Percentiles rank a stretch among this genome's conserved stretches.
These are phyloP conservation scores for Volvox reticuliferus DNA, from an alignment of 139 green algal genomes.

Conservation along the genomic window DNA sequence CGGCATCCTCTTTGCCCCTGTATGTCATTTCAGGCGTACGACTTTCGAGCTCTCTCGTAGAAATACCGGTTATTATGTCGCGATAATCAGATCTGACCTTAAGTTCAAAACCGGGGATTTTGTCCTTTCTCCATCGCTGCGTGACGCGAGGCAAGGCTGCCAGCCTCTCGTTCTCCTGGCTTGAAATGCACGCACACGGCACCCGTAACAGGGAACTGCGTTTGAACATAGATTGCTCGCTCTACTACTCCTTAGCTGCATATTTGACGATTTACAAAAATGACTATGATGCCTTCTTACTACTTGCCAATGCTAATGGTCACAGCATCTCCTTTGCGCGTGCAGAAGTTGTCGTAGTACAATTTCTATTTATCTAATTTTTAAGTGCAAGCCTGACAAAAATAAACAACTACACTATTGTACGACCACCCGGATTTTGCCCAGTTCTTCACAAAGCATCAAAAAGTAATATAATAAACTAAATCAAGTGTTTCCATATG, in stretches of 20 bases:
- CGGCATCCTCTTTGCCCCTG: conserved; percentile 45
- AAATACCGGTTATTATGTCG: background rate
- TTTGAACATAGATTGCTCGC: background rate
- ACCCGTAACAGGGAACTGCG: background rate
- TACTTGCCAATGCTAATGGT: background rate
- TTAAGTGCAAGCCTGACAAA: too few relatives aligned
- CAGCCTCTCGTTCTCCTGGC: conserved; percentile 3
- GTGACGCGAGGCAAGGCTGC: background rate
- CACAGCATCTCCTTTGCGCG: background rate
- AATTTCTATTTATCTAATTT: background rate
- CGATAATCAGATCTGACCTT: background rate
- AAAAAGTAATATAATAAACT: too few relatives aligned
- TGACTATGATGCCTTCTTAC: background rate
- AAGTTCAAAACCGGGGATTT: background rate
- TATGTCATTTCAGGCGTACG: background rate
- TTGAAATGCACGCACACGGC: background rate
- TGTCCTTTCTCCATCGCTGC: background rate
- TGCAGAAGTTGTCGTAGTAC: background rate
- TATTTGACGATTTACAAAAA: background rate
- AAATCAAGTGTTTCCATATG: too few relatives aligned
- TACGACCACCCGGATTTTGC: too few relatives aligned
- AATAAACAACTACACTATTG: too few relatives aligned
- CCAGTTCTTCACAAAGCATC: too few relatives aligned
- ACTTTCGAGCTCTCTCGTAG: background rate
- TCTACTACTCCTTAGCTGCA: background rate